Evolutionary conservation across 139 green algal species (phyloP), one percentile per base, ranked within the genome.

Genomic region (Chlorella sp.): DNA sequence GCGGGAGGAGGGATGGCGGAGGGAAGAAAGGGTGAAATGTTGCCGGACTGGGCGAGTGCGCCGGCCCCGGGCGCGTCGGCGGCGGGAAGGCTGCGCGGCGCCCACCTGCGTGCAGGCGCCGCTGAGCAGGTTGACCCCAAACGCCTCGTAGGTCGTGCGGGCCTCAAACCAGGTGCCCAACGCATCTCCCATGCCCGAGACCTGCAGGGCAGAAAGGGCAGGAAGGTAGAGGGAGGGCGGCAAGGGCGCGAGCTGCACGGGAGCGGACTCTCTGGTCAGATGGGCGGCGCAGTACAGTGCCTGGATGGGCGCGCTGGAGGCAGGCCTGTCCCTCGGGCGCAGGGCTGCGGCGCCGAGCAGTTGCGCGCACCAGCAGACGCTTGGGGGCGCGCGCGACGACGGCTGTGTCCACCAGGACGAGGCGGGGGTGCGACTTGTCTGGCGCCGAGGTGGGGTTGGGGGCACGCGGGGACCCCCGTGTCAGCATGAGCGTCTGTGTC

Each of bases 111-210:
- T 74, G 42, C 67, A 70, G 23, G 11, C 25, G 17, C 77, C 77
- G 21, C 70, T 59, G 21, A 82, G 60, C 56, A 77, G 48, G 43
- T 82, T 82, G 60, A 7, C 19, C 5, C 35, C 23, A n/a, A 29
- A 53, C 15, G 77, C 42, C 74, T 82, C 77, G 35, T 36, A 45
- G 11, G 70, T 56, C 31, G 77, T 61, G 41, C 77, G 55, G 11
- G 76, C 76, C 61, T 82, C 76, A 66, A 69, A 82, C 48, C 50
- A 82, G n/a, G 76, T 82, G 4, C 67, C 76, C 5, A 82, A 38
- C 23, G 76, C 76, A 60, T 82, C 76, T 11, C 76, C 76, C 8
- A 82, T 65, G 38, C 76, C 66, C 8, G 46, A 48, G 15, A 63
- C 56, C 56, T 63, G 56, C 56, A 63, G 23, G 56, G 14, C n/a